Evolutionary conservation across 768 basidiomycete genomes (phyloP), one percentile per base, ranked within the genome.

Genomic region (Rhizopogon sp.): DNA sequence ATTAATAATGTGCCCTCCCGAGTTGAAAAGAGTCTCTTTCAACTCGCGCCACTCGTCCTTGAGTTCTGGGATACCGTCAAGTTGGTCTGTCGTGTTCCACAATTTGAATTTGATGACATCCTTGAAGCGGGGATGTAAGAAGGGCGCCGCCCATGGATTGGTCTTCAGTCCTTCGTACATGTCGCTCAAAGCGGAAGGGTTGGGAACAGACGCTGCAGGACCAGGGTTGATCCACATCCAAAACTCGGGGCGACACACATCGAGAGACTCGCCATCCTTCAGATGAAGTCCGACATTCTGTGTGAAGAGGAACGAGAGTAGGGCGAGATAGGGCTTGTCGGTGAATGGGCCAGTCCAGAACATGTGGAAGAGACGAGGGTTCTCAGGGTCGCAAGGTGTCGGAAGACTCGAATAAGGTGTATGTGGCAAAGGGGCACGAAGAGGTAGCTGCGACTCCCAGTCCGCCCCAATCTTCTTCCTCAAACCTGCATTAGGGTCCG

Each of bases 181-280:
- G 64, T 95, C 87, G 28, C 74, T 74, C 52, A 83, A 70, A 3
- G 93, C 96, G 41, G 79, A 79, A 13, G 90, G 88, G 64, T 95
- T 94, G 0, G 93, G 92, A 1, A 93, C 80, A 10, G 88, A 79
- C 1, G 93, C 93, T 13, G 95, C 94, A 3, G 94, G 93, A n/a
- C 93, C 95, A 8, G 96, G 94, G 66, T 96, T 98, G 67, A 98
- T 95, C 96, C 96, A 99, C 47, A 98, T 71, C 93, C 93, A 98
- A 66, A 98, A 90, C 64, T 95, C 84, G 1, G 97, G 92, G 37
- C 93, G 81, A 70, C 97, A 99, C 16, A 79, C 66, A 13, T 62
- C 54, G 4, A 66, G 58, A 6, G 74, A 73, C 0, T 58, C 50
- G n/a, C 68, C 72, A 51, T 83, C 74, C 51, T 81, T 76, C 22